Base-by-base conservation (phyloP, 371 early-diverging fungal species). In the Circinella umbellata region DNA sequence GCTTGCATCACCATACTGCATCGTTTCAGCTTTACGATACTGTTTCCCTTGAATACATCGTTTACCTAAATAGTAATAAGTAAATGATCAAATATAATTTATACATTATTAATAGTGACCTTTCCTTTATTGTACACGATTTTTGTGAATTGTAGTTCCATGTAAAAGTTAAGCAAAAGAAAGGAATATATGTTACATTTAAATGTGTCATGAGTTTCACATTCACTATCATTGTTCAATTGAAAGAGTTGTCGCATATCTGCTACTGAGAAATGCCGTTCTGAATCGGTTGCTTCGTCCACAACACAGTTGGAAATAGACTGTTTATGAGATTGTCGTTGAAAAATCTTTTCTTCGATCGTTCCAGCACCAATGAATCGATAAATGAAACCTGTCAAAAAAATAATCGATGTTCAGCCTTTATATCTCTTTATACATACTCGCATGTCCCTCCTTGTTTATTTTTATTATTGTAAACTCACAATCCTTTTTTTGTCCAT, bases 311-410 rank as follows among this genome's bases (percentile, higher is more conserved):
- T 92, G 9, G 93, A 92, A 17, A 98, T 86, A 13, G 95, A 94
- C 68, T 93, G 93, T 72, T 95, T 95, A 69, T 95, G 92, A 3
- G 91, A 92, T 84, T 93, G 94, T 69, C 99, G 86, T 77, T 98
- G 98, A 80, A 98, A 98, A 53, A 99, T 97, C 80, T 99, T 99
- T 75, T 99, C 99, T 73, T 99, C 99, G 35, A 99, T 96, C 0
- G 99, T 94, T 3, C 99, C 98, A 10, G 97, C 93, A 1, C 94
- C 94, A 69, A 97, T 95, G 64, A 99, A 93, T 15, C 98, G 92
- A 80, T 98, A 99, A 34, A 99, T 95, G 70, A 88, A 98, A 76
- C 97, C 96, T 65, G 78, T 77, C 51, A n/a, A 27, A 27, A 27
- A 27, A 27, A 27, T 27, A 27, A 27, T 27, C 2, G 27, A 27